Base-by-base conservation (phyloP, 805 yeast species). In the Kuraishia capsulata region DNA sequence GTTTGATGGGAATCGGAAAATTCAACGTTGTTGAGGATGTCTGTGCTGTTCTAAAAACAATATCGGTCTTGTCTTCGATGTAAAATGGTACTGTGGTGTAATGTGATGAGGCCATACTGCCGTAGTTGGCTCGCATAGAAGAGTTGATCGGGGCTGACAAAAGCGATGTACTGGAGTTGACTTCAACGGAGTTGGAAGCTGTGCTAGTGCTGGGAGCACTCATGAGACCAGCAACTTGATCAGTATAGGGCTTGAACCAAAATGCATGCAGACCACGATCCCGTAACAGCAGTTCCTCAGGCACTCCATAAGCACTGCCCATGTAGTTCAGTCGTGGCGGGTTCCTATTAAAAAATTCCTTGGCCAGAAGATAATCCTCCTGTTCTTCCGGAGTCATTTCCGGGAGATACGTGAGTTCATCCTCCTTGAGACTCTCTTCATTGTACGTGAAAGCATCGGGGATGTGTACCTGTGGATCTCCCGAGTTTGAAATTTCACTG, bases 191-290 rank as follows among this genome's bases (percentile, higher is more conserved):
- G 21, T 16, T n/a, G 16, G 21, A 16, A 18, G 24, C 32, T 14
- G 33, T 18, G 11, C 30, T 30, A 4, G 30, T 32, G 20, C 31
- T 33, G 30, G n/a, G n/a, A n/a, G n/a, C n/a, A n/a, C n/a, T n/a
- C 33, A 38, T 14, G 8, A 57, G 24, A 8, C 47, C 52, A 2
- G 46, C 40, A 8, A 57, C 41, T 34, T 58, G 64, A 29, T 59
- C 61, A 28, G 47, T 44, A 40, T 54, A 61, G 18, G 48, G 49
- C 16, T 50, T 53, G 36, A 61, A 60, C 34, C 52, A 52, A 41
- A 57, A 61, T 9, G 55, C 45, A 26, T 44, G 45, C 23, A 61
- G 57, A 6, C 66, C 66, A 26, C 66, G 40, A 38, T 61, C 65
- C 34, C 64, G 44, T 5, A 60, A 56, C 33, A 54, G 42, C 29